phyloP scores from a whole-genome alignment of 768 basidiomycete species.

The Dioszegia aurantiaca region DNA sequence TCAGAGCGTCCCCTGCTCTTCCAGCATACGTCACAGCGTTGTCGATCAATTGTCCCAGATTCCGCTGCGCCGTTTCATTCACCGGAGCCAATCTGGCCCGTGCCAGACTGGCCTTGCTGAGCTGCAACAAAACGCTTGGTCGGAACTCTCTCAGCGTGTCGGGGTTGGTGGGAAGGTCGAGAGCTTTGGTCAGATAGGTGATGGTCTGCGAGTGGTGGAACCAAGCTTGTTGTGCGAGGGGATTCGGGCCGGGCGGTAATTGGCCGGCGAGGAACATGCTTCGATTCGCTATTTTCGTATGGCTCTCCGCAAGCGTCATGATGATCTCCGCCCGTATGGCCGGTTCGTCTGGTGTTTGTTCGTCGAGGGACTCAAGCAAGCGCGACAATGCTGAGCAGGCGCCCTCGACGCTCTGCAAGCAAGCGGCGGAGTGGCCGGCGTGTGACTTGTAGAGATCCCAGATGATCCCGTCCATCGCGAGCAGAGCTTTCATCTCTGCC shows the following conservation, averaged over 20 bases:
- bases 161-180: conserved; percentile 30
- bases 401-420: conserved; percentile 37
- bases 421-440: conserved; percentile 29
- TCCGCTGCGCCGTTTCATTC: conserved; percentile 42
- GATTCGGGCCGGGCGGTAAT: conserved; percentile 33
- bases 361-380: conserved; percentile 30
- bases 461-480: conserved; percentile 38
- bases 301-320: conserved; percentile 36
- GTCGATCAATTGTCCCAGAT: conserved; percentile 33
- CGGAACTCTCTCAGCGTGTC: conserved; percentile 36
- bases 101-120: conserved; percentile 30
- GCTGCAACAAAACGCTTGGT: conserved; percentile 26
- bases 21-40: conserved; percentile 46
- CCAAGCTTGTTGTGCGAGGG: conserved; percentile 41
- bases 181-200: conserved; percentile 25
- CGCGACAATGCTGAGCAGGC: conserved; percentile 29
- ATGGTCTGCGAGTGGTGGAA: conserved; percentile 35
- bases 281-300: conserved; percentile 29
- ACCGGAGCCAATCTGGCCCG: conserved; percentile 26
- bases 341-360: conserved; percentile 31
- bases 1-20: conserved; percentile 28
- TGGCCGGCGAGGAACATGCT: conserved; percentile 27
- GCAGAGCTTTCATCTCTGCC: conserved; percentile 39
- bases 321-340: conserved; percentile 38
- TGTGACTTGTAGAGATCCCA: conserved; percentile 37